A percentile compares a stretch with the other conserved stretches of the same genome.
phyloP scores from a whole-genome alignment of 2,329 filamentous ascomycete species.

The Colletotrichum sp. region DNA sequence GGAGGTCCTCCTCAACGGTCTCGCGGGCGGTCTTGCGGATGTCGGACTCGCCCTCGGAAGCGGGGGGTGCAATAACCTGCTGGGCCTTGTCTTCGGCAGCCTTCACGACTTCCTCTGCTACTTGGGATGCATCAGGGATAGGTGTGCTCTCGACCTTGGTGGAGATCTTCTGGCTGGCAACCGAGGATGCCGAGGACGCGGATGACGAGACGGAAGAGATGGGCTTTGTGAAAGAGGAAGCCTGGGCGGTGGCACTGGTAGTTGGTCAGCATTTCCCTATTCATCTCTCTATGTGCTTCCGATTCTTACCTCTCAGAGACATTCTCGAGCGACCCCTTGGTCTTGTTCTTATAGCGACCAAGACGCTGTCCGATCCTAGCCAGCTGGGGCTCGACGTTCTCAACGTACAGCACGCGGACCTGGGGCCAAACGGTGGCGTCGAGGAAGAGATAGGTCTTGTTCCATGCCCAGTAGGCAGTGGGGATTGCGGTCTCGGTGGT shows the following conservation, averaged over 20 bases:
- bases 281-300: background rate
- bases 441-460: conserved; percentile 72
- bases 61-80: conserved; percentile 49
- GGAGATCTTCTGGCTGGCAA: conserved; percentile 26
- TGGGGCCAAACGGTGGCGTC: conserved; percentile 82
- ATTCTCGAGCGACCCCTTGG: conserved; percentile 39
- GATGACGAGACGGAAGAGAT: conserved; percentile 28
- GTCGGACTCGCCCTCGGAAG: conserved; percentile 55
- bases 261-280: no score
- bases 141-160: conserved; percentile 8
- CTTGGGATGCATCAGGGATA: conserved; percentile 24
- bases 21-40: conserved; percentile 64
- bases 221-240: conserved; percentile 49
- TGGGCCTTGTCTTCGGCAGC: conserved; percentile 21
- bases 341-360: conserved; percentile 70
- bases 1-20: conserved; percentile 78
- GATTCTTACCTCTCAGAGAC: conserved; percentile 32
- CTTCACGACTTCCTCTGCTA: conserved; percentile 4
- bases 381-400: conserved; percentile 95
- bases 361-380: conserved; percentile 90
- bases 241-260: conserved; percentile 26
- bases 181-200: conserved; percentile 14
- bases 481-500: conserved; percentile 75
- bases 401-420: conserved; percentile 78
- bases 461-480: conserved; percentile 73